Evolutionary conservation across 1,139 yeast species (phyloP).

Genomic region (Hemisphaericaspora lyxosophila): DNA sequence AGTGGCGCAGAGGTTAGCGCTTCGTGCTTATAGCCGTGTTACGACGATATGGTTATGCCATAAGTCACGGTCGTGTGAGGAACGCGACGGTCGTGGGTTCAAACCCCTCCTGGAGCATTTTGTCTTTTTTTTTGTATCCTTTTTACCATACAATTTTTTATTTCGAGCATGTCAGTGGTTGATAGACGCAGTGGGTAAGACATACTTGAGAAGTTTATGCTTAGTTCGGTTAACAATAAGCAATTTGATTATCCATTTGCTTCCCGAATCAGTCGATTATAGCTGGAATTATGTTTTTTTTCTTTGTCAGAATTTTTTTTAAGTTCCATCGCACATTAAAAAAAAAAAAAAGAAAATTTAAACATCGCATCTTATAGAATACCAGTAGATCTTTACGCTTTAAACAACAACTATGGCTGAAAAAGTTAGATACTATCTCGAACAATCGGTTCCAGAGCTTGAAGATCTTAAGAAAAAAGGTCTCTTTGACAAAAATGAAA

Average conservation of each 20-base stretch:
- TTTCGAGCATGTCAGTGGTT: no score
- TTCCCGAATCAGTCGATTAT: no score
- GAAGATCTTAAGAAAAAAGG: conserved; percentile 84
- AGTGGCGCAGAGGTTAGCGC: conserved; percentile 60
- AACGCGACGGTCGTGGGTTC: conserved; percentile 62
- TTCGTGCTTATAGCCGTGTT: conserved; percentile 55
- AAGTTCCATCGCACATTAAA: no score
- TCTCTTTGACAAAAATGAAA: conserved; percentile 76
- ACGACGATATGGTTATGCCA: conserved; percentile 50
- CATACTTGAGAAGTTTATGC: no score
- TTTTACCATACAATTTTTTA: neutral
- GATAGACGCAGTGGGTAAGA: no score
- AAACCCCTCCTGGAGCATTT: conserved; percentile 56
- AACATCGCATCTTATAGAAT: conserved; percentile 2
- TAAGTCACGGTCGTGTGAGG: conserved; percentile 58
- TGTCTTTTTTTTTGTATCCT: conserved; percentile 31
- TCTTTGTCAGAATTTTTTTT: no score
- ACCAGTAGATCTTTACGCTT: neutral
- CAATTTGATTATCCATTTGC: no score
- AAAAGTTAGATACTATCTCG: conserved; percentile 73
- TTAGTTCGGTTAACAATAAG: no score
- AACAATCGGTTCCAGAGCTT: conserved; percentile 86
- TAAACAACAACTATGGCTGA: conserved; percentile 53
- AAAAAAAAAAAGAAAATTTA: no score
- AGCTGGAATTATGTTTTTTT: no score